These are phyloP conservation scores for Fusarium aywerte DNA, from an alignment of 2,329 filamentous ascomycete genomes.

Conservation along the genomic window DNA sequence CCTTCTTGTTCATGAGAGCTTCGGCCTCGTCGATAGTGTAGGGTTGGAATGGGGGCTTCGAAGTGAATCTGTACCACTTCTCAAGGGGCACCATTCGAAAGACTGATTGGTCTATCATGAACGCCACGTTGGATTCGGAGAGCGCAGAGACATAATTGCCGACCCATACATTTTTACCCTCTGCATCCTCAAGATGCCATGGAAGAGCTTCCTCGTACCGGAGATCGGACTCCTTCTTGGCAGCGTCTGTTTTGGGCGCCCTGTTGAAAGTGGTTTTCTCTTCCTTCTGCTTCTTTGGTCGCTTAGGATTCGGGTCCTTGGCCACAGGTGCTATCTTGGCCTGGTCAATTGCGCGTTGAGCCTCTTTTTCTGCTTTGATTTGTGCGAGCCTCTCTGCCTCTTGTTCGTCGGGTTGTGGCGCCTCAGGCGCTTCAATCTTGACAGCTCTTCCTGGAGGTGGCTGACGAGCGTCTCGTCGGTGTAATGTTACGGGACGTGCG, in stretches of 20 bases:
- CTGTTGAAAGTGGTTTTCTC: conserved; percentile 91
- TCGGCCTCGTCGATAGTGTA: conserved; percentile 88
- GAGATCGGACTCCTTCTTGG: conserved; percentile 75
- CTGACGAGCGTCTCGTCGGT: conserved; percentile 85
- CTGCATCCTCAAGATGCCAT: conserved; percentile 97
- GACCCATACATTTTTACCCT: conserved; percentile 94
- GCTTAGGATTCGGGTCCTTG: conserved; percentile 65
- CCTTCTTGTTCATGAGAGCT: conserved; percentile 81
- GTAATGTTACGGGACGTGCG: conserved; percentile 85
- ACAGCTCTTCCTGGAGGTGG: conserved; percentile 71
- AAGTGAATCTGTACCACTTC: conserved; percentile 91
- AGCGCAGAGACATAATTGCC: conserved; percentile 90
- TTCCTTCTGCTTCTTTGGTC: conserved; percentile 73
- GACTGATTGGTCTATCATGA: conserved; percentile 74
- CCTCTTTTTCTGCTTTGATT: conserved; percentile 80
- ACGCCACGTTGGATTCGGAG: conserved; percentile 84
- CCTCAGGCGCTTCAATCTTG: conserved; percentile 65
- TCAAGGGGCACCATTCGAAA: conserved; percentile 92
- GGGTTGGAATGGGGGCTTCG: conserved; percentile 81
- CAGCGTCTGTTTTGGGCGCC: conserved; percentile 82
- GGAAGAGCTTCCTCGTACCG: conserved; percentile 95
- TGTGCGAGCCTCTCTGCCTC: conserved; percentile 75
- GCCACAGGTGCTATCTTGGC: conserved; percentile 91
- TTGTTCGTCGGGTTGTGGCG: conserved; percentile 62
- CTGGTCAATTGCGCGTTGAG: conserved; percentile 85